A percentile compares a stretch with the other conserved stretches of the same genome.
Conservation (phyloP, 257 asterid species). For the Forsythia suspensa region DNA sequence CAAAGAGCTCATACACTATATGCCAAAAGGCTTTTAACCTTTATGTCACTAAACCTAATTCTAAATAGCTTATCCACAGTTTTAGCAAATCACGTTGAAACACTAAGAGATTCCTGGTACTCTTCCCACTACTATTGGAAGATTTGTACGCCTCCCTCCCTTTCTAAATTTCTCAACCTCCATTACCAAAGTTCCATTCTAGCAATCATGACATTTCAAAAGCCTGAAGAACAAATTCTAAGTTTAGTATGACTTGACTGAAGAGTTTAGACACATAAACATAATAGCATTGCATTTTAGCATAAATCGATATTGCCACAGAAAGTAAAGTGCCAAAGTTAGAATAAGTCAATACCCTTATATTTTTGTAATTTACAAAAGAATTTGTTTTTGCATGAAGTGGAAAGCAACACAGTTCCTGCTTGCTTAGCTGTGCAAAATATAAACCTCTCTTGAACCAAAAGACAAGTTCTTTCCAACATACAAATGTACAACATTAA, state of each 20-base stretch:
- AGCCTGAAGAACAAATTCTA: background rate
- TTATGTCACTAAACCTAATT: background rate
- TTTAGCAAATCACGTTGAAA: background rate
- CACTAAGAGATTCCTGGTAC: background rate
- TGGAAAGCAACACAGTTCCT: background rate
- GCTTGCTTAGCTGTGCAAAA: background rate
- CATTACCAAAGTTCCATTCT: background rate
- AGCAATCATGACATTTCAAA: background rate
- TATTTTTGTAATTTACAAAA: background rate
- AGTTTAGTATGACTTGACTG: background rate
- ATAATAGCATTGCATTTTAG: background rate
- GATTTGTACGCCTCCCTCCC: background rate
- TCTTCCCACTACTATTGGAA: background rate
- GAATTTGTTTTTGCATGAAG: background rate
- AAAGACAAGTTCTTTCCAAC: background rate
- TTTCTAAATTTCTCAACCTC: background rate
- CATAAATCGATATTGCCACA: background rate
- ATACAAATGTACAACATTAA: background rate
- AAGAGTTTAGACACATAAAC: background rate
- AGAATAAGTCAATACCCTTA: background rate
- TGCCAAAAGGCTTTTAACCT: background rate
- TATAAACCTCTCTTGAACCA: background rate
- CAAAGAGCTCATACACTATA: background rate
- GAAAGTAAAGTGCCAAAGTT: background rate
- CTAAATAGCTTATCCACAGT: background rate